Evolutionary conservation across 352 stramenopile genomes (phyloP).

Genomic region (Pythium plurisporium): DNA sequence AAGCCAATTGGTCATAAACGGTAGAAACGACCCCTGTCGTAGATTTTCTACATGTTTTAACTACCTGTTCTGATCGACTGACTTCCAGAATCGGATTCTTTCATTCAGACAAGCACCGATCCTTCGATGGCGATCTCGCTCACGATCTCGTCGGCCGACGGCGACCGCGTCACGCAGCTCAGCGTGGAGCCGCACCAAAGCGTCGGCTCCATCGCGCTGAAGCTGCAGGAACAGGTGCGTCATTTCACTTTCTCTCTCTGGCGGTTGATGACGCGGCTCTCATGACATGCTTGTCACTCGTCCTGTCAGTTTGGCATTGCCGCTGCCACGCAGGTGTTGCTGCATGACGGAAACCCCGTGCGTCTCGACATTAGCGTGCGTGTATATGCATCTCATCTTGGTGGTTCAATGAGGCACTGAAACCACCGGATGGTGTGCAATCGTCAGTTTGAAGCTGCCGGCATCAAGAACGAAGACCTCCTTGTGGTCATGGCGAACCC

Average conservation of each 20-base stretch:
- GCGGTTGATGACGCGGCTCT: too few species aligned
- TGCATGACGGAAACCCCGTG: slow-evolving; percentile 58
- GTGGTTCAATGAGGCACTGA: background rate
- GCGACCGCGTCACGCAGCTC: slow-evolving; percentile 50
- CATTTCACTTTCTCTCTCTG: too few species aligned
- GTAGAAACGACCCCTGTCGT: background rate
- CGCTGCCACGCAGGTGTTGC: slow-evolving; percentile 41
- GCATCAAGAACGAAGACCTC: slow-evolving; percentile 69
- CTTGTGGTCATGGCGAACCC: slow-evolving; percentile 57
- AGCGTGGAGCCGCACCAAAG: slow-evolving; percentile 45
- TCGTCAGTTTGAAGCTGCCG: slow-evolving; percentile 71
- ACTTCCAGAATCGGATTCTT: slow-evolving; percentile 10
- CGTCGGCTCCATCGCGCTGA: slow-evolving; percentile 31
- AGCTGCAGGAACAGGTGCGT: slow-evolving; percentile 53
- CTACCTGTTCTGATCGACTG: background rate
- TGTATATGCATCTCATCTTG: background rate
- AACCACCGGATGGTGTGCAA: too few species aligned
- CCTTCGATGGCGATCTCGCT: slow-evolving; percentile 55
- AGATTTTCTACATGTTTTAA: background rate
- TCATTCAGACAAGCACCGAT: background rate
- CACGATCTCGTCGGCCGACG: slow-evolving; percentile 54
- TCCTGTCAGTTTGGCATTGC: slow-evolving; percentile 74
- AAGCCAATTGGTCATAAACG: background rate
- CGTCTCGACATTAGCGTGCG: slow-evolving; percentile 48
- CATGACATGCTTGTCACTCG: too few species aligned